Percentiles rank a stretch among this genome's conserved stretches.
These are phyloP conservation scores for Acacia pycnantha DNA, from an alignment of 331 rosid species.

Conservation along the genomic window DNA sequence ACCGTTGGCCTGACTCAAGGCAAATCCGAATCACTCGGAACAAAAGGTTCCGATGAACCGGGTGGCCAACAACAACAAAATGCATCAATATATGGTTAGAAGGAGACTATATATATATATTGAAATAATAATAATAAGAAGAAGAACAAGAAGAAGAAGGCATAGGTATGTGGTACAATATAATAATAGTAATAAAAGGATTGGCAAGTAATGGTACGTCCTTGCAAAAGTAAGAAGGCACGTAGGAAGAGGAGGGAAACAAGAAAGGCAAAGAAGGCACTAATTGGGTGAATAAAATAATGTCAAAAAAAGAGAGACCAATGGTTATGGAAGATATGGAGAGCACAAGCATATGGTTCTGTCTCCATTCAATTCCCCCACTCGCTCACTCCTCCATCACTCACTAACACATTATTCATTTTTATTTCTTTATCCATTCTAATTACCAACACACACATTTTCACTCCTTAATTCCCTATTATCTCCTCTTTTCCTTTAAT, in stretches of 20 bases:
- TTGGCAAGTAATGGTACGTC: not conserved
- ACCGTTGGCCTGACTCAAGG: no score
- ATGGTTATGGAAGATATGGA: constrained; percentile 34
- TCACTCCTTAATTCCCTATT: no score
- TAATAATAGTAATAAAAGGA: not conserved
- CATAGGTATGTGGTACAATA: not conserved
- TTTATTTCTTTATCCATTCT: not conserved
- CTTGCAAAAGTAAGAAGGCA: constrained; percentile 28
- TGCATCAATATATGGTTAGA: not conserved
- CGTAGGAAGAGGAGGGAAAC: constrained; percentile 3
- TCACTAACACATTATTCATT: constrained; percentile 16
- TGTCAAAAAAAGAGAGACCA: constrained; percentile 49
- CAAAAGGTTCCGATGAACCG: no score
- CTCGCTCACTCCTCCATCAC: constrained; percentile 16
- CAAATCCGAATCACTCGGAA: no score
- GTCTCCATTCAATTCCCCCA: constrained; percentile 48
- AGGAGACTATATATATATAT: not conserved
- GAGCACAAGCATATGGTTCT: constrained; percentile 52
- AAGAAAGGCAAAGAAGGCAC: constrained; percentile 6
- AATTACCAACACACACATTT: not conserved
- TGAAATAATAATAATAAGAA: no score
- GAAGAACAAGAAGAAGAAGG: no score
- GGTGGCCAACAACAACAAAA: no score
- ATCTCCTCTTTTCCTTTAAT: no score
- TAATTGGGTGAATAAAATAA: constrained; percentile 35